Evolutionary conservation across 78 protist species (phyloP), one percentile per base, ranked within the genome.

Genomic region (Diacronema lutheri): DNA sequence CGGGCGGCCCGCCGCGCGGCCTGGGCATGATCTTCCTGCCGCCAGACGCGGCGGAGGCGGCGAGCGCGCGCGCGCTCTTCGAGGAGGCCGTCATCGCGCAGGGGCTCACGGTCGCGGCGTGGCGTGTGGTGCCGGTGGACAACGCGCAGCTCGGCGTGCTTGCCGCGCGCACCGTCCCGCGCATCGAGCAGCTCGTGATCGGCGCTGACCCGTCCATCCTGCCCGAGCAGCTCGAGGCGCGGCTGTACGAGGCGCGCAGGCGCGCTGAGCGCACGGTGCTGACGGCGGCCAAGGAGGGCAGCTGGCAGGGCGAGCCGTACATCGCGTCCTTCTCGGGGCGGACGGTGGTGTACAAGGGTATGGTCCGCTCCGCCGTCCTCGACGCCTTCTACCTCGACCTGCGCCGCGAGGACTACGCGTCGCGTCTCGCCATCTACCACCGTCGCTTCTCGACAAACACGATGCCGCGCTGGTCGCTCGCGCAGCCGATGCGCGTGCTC

Each of bases 401-500:
- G 16, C 35, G 55, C 60, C 25, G 65, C 74, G n/a, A 2, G 33
- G 14, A 0, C 26, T 85, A 62, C 84, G 26, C 12, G 61, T 26
- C 56, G 14, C 29, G 10, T 41, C 76, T n/a, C 3, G 84, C 84
- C 14, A 64, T 74, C 37, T 87, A 81, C 77, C 88, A 87, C 79
- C 85, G 86, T 0, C 90, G 90, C 80, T 87, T 87, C 87, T 60
- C 79, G n/a, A 87, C 90, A 25, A 87, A 87, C 90, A 87, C 90
- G 23, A 33, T 57, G 65, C 90, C 90, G 23, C 60, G 71, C 26
- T 87, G 90, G 90, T 78, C 84, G 57, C 84, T 79, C 50, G 73
- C 68, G 16, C 94, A 91, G 73, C 94, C 96, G n/a, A n/a, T 88
- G 77, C 88, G 94, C 19, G 41, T 12, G 82, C 71, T 92, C 29